These are phyloP conservation scores for Trichoderma citrinoviride DNA, from an alignment of 2,329 filamentous ascomycete species.

Conservation along the genomic window DNA sequence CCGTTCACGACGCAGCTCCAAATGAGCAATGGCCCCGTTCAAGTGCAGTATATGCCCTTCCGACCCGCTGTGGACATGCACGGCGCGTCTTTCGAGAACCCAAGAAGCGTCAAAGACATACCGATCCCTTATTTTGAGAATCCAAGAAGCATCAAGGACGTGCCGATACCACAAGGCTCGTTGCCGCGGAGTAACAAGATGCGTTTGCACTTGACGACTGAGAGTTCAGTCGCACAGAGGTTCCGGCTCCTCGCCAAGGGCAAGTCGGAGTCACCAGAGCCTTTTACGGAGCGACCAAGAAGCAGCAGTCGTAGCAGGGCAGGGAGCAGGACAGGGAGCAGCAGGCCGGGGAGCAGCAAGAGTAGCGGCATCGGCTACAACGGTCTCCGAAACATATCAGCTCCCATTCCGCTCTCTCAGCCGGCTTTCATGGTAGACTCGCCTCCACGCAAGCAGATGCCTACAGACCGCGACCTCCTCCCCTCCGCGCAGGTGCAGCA, in stretches of 20 bases:
- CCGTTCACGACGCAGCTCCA: slow-evolving; percentile 22
- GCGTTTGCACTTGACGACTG: background rate
- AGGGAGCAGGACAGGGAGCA: slow-evolving; percentile 58
- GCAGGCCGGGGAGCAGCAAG: slow-evolving; percentile 50
- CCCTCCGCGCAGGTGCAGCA: slow-evolving; percentile 36
- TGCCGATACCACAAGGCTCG: background rate
- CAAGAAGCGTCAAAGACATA: background rate
- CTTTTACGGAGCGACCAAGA: slow-evolving; percentile 46
- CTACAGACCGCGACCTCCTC: slow-evolving; percentile 37
- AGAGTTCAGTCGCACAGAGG: slow-evolving; percentile 35
- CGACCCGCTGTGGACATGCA: slow-evolving; percentile 23
- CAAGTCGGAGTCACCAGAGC: slow-evolving; percentile 36
- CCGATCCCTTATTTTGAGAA: background rate
- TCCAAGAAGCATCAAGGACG: background rate
- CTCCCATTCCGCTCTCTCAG: slow-evolving; percentile 13
- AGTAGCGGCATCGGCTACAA: slow-evolving; percentile 31
- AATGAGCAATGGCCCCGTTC: background rate
- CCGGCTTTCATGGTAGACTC: slow-evolving; percentile 37
- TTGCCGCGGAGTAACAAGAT: slow-evolving; percentile 9
- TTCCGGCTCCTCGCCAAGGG: slow-evolving; percentile 36
- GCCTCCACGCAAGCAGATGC: slow-evolving; percentile 27
- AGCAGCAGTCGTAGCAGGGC: slow-evolving; percentile 57
- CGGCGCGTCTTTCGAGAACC: background rate
- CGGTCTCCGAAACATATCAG: slow-evolving; percentile 20
- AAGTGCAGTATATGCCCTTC: background rate